These are phyloP conservation scores for Gamarada debralockiae DNA, from an alignment of 495 filamentous ascomycete genomes.

Conservation along the genomic window DNA sequence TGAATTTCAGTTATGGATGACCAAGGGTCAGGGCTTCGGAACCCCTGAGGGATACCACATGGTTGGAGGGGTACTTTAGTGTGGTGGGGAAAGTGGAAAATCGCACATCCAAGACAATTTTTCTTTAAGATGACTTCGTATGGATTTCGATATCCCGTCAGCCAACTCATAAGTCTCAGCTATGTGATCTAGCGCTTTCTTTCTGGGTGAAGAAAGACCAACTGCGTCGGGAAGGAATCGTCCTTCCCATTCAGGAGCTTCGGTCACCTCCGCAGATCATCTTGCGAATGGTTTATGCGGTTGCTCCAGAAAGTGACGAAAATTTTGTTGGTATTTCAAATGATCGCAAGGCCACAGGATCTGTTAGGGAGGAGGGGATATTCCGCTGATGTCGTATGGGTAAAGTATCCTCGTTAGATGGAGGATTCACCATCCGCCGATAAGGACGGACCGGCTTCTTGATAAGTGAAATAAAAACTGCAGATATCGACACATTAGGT, in stretches of 20 bases:
- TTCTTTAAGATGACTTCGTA: too few relatives aligned
- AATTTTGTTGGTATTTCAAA: neutral
- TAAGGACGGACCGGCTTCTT: neutral
- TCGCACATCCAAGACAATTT: neutral
- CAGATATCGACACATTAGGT: neutral
- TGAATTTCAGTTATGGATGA: neutral
- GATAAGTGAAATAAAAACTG: neutral
- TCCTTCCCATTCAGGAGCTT: neutral
- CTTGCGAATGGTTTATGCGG: neutral
- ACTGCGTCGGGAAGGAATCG: too few relatives aligned
- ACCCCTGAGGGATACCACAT: conserved; percentile 3
- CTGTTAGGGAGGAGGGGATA: neutral
- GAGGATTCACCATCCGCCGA: neutral
- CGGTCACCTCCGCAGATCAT: neutral
- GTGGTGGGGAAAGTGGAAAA: neutral
- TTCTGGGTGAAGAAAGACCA: neutral
- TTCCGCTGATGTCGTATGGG: neutral
- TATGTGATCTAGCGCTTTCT: too few relatives aligned
- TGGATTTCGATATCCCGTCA: too few relatives aligned
- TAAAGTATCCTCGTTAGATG: neutral
- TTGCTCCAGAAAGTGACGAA: neutral
- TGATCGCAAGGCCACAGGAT: neutral
- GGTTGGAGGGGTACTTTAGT: neutral
- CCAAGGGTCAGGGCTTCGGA: conserved; percentile 5
- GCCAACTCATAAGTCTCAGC: neutral